phyloP scores from a whole-genome alignment of 805 yeast species.

The Ogataea siamensis region DNA sequence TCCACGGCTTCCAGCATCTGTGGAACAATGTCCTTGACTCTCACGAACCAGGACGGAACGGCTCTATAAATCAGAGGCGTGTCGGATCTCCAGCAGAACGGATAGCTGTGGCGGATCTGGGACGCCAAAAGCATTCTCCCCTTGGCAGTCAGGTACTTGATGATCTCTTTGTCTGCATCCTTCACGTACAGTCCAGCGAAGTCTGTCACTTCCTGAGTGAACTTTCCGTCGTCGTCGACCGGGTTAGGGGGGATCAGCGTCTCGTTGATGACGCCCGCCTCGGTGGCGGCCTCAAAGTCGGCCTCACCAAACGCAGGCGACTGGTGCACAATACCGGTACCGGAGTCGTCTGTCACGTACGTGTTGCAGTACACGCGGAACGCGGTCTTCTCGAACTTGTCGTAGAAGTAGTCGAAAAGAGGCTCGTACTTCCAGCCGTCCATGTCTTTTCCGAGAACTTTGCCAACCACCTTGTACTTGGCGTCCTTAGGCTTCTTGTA shows the following conservation, averaged over 20 bases:
- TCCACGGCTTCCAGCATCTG: conserved; percentile 84
- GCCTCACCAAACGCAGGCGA: conserved; percentile 99
- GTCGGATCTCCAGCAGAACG: conserved; percentile 99
- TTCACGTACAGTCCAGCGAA: conserved; percentile 86
- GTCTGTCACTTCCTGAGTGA: conserved; percentile 71
- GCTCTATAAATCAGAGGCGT: conserved; percentile 95
- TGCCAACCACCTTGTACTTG: conserved; percentile 78
- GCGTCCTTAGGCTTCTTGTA: conserved; percentile 95
- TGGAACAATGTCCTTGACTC: conserved; percentile 83
- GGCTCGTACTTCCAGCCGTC: conserved; percentile 82
- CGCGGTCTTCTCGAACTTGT: conserved; percentile 70
- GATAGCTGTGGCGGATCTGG: conserved; percentile 93
- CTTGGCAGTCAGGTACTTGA: conserved; percentile 72
- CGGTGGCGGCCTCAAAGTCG: conserved; percentile 83
- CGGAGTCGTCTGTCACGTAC: conserved; percentile 89
- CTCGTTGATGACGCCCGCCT: conserved; percentile 70
- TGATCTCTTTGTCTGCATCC: conserved; percentile 91
- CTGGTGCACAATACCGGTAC: conserved; percentile 99
- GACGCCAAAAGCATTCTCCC: conserved; percentile 74
- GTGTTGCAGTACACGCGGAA: conserved; percentile 80
- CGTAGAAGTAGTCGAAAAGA: conserved; percentile 75
- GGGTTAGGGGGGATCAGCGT: conserved; percentile 84
- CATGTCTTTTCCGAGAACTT: conserved; percentile 74
- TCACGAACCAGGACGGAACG: conserved; percentile 98
- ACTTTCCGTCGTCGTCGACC: conserved; percentile 87